Evolutionary conservation across 2,329 filamentous ascomycete genomes (phyloP).

Genomic region (Fonsecaea monophora): DNA sequence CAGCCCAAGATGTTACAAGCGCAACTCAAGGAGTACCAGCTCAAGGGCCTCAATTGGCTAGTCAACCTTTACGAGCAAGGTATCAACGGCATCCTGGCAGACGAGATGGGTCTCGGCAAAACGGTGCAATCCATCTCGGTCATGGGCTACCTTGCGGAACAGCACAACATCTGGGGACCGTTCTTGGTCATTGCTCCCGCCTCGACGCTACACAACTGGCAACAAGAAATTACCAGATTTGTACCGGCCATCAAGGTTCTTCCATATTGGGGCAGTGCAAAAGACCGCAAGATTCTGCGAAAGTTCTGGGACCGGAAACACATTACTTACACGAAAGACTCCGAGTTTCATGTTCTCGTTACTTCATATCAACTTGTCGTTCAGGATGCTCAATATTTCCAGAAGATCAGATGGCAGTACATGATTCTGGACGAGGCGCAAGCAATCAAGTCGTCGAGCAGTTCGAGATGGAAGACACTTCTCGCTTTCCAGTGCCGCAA

Average conservation of each 20-base stretch:
- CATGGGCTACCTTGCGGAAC: slow-evolving; percentile 97
- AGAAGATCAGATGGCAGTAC: slow-evolving; percentile 99
- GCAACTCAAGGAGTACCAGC: slow-evolving; percentile 96
- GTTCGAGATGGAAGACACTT: slow-evolving; percentile 95
- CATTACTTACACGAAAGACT: slow-evolving; percentile 90
- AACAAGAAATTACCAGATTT: slow-evolving; percentile 95
- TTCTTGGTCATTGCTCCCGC: slow-evolving; percentile 96
- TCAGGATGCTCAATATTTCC: slow-evolving; percentile 94
- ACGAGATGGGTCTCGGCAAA: slow-evolving; percentile 99
- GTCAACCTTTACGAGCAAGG: slow-evolving; percentile 99
- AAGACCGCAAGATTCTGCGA: slow-evolving; percentile 91
- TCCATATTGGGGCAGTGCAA: slow-evolving; percentile 95
- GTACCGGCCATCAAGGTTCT: slow-evolving; percentile 93
- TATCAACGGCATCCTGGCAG: slow-evolving; percentile 98
- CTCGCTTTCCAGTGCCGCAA: slow-evolving; percentile 95
- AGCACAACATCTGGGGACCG: slow-evolving; percentile 97
- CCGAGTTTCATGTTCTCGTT: slow-evolving; percentile 92
- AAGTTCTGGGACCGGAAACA: slow-evolving; percentile 99
- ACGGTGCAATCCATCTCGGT: slow-evolving; percentile 99
- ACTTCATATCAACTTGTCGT: slow-evolving; percentile 98
- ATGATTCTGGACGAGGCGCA: slow-evolving; percentile 99
- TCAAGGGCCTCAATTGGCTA: slow-evolving; percentile 99
- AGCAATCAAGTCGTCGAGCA: slow-evolving; percentile 97
- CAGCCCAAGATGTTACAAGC: slow-evolving; percentile 93
- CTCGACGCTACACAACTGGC: slow-evolving; percentile 98